Percentiles rank a stretch among this genome's conserved stretches.
phyloP scores from a whole-genome alignment of 108 stramenopile species.

The Licmophora abbreviata region DNA sequence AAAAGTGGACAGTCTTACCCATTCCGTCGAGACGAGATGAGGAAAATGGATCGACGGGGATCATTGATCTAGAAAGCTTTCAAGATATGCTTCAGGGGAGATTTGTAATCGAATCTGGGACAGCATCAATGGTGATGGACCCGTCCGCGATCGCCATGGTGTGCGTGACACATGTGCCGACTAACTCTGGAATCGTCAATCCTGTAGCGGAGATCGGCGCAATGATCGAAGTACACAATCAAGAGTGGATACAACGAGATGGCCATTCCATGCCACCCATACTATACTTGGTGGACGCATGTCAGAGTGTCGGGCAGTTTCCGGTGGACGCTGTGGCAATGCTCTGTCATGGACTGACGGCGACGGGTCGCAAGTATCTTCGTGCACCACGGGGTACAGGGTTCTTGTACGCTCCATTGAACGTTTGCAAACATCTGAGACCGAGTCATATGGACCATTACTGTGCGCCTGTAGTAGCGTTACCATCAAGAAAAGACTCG shows the following conservation, averaged over 20 bases:
- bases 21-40: constrained; percentile 31
- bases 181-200: constrained; percentile 75
- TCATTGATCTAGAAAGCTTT: constrained; percentile 44
- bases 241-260: neutral
- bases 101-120: constrained; percentile 9
- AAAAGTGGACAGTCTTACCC: constrained; percentile 39
- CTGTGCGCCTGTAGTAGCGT: constrained; percentile 24
- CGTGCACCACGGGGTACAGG: constrained; percentile 78
- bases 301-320: constrained; percentile 74
- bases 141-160: constrained; percentile 44
- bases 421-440: constrained; percentile 14
- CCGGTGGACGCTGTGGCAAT: constrained; percentile 46
- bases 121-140: constrained; percentile 14
- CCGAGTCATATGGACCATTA: constrained; percentile 49
- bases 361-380: constrained; percentile 76
- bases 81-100: constrained; percentile 34
- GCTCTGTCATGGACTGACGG: constrained; percentile 51
- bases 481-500: constrained; percentile 9
- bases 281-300: constrained; percentile 73
- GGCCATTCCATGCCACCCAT: constrained; percentile 9
- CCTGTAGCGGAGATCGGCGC: constrained; percentile 52
- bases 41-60: constrained; percentile 25
- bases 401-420: constrained; percentile 48
- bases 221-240: constrained; percentile 24
- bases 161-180: constrained; percentile 74